Conservation (phyloP, 768 basidiomycete genomes). For the Daedaleopsis nitida region DNA sequence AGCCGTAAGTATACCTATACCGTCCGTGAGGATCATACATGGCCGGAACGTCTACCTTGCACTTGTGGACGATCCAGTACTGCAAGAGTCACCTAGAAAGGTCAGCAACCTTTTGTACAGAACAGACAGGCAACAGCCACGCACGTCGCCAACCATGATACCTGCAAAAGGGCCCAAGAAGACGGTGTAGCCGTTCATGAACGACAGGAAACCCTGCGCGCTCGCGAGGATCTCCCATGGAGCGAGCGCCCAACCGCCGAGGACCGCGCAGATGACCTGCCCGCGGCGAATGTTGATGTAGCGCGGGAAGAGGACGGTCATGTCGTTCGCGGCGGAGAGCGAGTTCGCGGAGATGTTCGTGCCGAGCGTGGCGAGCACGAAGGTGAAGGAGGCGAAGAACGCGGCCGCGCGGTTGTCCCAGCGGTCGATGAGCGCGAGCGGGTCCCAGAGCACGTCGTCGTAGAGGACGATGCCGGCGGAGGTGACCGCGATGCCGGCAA, state of each 20-base stretch:
- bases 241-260: conserved; percentile 85
- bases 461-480: conserved; percentile 75
- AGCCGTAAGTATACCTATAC: conserved; percentile 76
- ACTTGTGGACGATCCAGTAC: conserved; percentile 78
- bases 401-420: conserved; percentile 87
- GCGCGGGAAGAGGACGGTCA: conserved; percentile 74
- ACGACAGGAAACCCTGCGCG: conserved; percentile 69
- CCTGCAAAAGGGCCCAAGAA: conserved; percentile 87
- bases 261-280: conserved; percentile 68
- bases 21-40: conserved; percentile 82
- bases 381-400: conserved; percentile 81
- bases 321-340: conserved; percentile 78
- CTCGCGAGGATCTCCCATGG: conserved; percentile 83
- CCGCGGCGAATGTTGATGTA: conserved; percentile 85
- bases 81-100: conserved; percentile 27
- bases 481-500: conserved; percentile 81
- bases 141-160: conserved; percentile 61
- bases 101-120: background rate
- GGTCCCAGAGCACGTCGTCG: conserved; percentile 71
- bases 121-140: conserved; percentile 24
- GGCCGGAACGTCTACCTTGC: conserved; percentile 77
- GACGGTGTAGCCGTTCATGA: conserved; percentile 84
- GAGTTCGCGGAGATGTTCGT: conserved; percentile 76
- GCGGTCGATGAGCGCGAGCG: conserved; percentile 68
- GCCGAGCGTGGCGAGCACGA: conserved; percentile 71